Conservation (phyloP, 176 grass and related monocot species). For the Aegilops longissima region DNA sequence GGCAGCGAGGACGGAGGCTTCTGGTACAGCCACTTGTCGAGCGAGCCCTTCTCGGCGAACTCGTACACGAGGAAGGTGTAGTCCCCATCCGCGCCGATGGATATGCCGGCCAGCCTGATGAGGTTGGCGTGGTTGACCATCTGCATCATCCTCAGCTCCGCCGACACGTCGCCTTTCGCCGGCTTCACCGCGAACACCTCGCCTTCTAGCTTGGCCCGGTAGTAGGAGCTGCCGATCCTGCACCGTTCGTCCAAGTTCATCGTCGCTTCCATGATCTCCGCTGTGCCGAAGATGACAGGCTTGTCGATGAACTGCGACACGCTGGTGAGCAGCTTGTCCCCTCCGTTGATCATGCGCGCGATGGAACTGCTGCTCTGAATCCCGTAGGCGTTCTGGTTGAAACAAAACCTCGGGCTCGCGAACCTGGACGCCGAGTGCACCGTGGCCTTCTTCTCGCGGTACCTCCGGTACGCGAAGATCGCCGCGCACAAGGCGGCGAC, state of each 20-base stretch:
- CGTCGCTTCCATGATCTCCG: constrained; percentile 54
- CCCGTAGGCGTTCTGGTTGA: constrained; percentile 12
- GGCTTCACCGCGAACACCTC: constrained; percentile 62
- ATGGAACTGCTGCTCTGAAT: constrained; percentile 2
- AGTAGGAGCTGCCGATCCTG: constrained; percentile 45
- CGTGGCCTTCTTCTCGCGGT: neutral
- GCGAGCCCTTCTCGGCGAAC: constrained; percentile 61
- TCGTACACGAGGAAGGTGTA: constrained; percentile 66
- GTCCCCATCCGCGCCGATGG: constrained; percentile 39
- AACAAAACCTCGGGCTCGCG: constrained; percentile 21
- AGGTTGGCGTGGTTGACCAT: constrained; percentile 66
- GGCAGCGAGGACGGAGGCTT: constrained; percentile 27
- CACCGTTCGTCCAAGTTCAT: constrained; percentile 47
- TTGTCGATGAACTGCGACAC: constrained; percentile 68
- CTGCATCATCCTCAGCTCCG: constrained; percentile 58
- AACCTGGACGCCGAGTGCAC: neutral
- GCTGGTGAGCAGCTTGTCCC: constrained; percentile 51
- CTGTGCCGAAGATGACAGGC: constrained; percentile 40
- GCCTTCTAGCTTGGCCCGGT: constrained; percentile 42
- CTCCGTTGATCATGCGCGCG: constrained; percentile 23
- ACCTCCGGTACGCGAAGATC: constrained; percentile 28
- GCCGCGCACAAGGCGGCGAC: constrained; percentile 24
- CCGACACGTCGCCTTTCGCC: constrained; percentile 47
- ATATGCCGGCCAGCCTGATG: constrained; percentile 50
- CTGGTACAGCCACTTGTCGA: constrained; percentile 62